Evolutionary conservation across 768 basidiomycete genomes (phyloP).

Genomic region (Pleurotus salmoneostramineus): DNA sequence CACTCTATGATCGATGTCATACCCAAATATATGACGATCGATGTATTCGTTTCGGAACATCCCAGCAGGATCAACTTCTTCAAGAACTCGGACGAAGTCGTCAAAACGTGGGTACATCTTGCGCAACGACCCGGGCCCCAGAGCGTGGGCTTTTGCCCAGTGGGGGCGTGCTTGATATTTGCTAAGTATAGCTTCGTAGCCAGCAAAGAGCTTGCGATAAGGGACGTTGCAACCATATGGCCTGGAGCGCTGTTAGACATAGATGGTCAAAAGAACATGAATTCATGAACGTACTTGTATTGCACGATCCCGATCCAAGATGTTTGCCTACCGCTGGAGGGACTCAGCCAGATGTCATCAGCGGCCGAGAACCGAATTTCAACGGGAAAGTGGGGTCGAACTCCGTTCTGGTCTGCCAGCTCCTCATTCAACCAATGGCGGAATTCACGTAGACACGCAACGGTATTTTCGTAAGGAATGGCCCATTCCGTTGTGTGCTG

Average conservation of each 20-base stretch:
- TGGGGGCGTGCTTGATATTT: conserved; percentile 82
- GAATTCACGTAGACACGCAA: conserved; percentile 67
- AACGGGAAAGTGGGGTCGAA: conserved; percentile 88
- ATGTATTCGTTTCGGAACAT: conserved; percentile 89
- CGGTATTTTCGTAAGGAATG: conserved; percentile 67
- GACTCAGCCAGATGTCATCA: conserved; percentile 95
- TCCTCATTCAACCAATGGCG: conserved; percentile 70
- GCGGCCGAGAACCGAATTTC: conserved; percentile 86
- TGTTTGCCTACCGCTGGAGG: conserved; percentile 72
- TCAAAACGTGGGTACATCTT: conserved; percentile 78
- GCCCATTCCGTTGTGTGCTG: conserved; percentile 98
- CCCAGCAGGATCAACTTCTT: conserved; percentile 68
- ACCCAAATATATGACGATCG: conserved; percentile 80
- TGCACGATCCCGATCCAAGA: conserved; percentile 99
- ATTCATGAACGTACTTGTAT: conserved; percentile 67
- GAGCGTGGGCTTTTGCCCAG: conserved; percentile 91
- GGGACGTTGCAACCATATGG: conserved; percentile 84
- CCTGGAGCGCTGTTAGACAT: conserved; percentile 32
- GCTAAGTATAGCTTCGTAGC: conserved; percentile 69
- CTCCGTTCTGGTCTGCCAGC: conserved; percentile 59
- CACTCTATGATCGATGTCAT: conserved; percentile 30
- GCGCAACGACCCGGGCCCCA: conserved; percentile 61
- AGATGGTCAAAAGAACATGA: neutral
- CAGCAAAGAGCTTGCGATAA: conserved; percentile 72
- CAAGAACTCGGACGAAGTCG: conserved; percentile 66